A percentile compares a stretch with the other conserved stretches of the same genome.
Evolutionary conservation across 257 asterid species (phyloP).

Genomic region (Solanum neorickii): DNA sequence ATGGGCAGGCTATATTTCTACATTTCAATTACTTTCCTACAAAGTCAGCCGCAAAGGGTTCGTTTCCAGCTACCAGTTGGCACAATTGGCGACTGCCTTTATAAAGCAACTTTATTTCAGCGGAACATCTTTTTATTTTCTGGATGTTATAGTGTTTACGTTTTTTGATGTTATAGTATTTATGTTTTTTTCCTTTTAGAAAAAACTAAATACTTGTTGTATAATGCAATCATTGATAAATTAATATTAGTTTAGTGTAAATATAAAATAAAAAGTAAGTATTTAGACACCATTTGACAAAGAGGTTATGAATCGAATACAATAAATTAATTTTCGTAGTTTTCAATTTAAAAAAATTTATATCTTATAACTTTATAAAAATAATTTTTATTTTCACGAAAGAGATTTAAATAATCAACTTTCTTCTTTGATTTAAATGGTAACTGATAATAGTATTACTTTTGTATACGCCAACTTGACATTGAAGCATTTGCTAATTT

Average conservation of each 20-base stretch:
- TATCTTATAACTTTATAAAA: no score
- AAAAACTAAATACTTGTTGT: background rate
- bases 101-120: background rate
- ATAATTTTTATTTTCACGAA: no score
- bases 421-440: background rate
- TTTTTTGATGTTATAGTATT: no score
- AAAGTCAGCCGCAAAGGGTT: background rate
- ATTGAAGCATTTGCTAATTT: background rate
- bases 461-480: background rate
- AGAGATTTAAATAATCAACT: background rate
- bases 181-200: background rate
- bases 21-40: background rate
- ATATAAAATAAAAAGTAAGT: background rate
- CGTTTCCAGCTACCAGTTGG: background rate
- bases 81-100: background rate
- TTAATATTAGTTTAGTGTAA: accelerated
- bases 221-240: background rate
- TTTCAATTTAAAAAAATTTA: accelerated
- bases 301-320: background rate
- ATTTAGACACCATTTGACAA: background rate
- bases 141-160: background rate
- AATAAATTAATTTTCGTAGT: background rate
- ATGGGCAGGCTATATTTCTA: background rate
- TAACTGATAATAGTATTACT: background rate
- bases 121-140: background rate